Evolutionary conservation across 2,329 filamentous ascomycete genomes (phyloP).

Genomic region (Rutstroemia sp.): DNA sequence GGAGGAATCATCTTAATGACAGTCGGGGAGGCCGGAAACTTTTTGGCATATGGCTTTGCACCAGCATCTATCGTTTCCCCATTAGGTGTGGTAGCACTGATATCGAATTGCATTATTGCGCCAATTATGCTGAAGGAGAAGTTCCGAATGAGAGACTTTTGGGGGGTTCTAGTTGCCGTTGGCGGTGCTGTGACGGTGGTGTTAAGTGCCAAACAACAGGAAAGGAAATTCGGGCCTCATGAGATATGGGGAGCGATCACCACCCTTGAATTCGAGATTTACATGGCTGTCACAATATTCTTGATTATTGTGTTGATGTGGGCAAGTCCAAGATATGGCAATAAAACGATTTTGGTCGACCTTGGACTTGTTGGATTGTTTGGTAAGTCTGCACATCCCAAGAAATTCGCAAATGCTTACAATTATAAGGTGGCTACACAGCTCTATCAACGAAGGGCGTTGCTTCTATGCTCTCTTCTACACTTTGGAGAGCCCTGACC

Average conservation of each 20-base stretch:
- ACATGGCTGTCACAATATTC: constrained; percentile 66
- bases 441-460: constrained; percentile 94
- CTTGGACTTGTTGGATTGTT: constrained; percentile 89
- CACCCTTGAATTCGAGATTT: constrained; percentile 82
- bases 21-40: constrained; percentile 90
- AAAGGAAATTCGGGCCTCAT: constrained; percentile 83
- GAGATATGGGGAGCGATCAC: constrained; percentile 88
- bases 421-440: constrained; percentile 74
- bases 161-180: constrained; percentile 82
- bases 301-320: constrained; percentile 75
- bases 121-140: constrained; percentile 88
- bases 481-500: constrained; percentile 78
- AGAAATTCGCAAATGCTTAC: constrained; percentile 6
- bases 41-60: constrained; percentile 94
- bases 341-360: constrained; percentile 82
- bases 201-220: constrained; percentile 79
- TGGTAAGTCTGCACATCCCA: constrained; percentile 46
- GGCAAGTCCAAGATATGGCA: constrained; percentile 76
- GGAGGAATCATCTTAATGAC: constrained; percentile 86
- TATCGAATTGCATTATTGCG: constrained; percentile 95
- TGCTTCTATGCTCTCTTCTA: constrained; percentile 88
- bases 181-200: constrained; percentile 88
- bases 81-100: constrained; percentile 88
- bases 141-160: constrained; percentile 77
- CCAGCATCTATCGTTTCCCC: constrained; percentile 96